Evolutionary conservation across 2,329 filamentous ascomycete species (phyloP).

Genomic region (Cladosporium colombiae): DNA sequence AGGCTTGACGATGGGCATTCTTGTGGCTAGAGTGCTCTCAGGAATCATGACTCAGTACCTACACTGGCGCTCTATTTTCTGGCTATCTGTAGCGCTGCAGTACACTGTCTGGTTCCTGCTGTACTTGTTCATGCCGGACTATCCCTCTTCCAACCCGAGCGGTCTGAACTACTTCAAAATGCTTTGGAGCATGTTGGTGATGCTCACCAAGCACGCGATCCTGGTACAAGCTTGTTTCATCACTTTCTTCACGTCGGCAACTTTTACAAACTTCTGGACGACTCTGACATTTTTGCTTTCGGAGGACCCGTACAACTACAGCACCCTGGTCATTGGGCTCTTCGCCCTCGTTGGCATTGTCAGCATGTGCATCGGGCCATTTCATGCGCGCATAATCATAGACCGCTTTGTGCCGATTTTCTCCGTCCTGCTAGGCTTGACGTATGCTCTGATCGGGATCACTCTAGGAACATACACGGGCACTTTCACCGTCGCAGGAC

Average conservation of each 20-base stretch:
- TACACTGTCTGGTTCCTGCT: conserved; percentile 65
- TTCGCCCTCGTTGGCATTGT: conserved; percentile 77
- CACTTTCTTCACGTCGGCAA: conserved; percentile 61
- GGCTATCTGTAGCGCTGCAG: conserved; percentile 70
- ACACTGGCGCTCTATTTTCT: conserved; percentile 76
- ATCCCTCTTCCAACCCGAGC: conserved; percentile 69
- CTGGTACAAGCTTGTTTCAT: conserved; percentile 71
- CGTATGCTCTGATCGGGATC: conserved; percentile 61
- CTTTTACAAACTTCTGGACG: conserved; percentile 70
- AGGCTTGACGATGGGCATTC: conserved; percentile 72
- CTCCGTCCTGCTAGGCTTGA: conserved; percentile 63
- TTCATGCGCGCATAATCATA: conserved; percentile 70
- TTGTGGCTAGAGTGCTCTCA: conserved; percentile 73
- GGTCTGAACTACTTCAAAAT: conserved; percentile 66
- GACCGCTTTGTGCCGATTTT: conserved; percentile 70
- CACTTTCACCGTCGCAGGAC: conserved; percentile 65
- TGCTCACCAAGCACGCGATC: conserved; percentile 66
- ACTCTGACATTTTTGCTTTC: conserved; percentile 79
- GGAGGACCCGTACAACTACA: conserved; percentile 67
- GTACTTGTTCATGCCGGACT: conserved; percentile 77
- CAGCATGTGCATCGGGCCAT: conserved; percentile 65
- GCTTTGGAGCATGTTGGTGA: conserved; percentile 63
- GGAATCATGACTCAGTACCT: conserved; percentile 74
- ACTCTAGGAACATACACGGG: conserved; percentile 70
- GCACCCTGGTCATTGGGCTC: conserved; percentile 69